A percentile compares a stretch with the other conserved stretches of the same genome.
Conservation (phyloP, 2,329 filamentous ascomycete species). For the Alternaria solani region DNA sequence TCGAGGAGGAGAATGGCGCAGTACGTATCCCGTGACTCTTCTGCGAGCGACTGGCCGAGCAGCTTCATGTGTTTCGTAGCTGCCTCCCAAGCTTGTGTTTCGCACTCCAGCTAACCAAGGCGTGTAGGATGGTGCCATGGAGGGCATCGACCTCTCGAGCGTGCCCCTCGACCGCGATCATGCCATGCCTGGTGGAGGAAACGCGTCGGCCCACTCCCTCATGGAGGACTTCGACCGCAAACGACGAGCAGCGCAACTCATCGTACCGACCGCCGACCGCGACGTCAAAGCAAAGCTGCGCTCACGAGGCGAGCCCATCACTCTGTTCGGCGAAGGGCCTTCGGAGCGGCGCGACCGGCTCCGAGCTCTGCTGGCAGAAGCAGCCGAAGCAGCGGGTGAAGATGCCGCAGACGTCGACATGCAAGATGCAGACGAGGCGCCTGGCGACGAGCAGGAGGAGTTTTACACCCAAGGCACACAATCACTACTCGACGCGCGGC, state of each 20-base stretch:
- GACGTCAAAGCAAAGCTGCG: slow-evolving; percentile 74
- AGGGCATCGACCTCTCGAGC: slow-evolving; percentile 67
- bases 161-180: slow-evolving; percentile 83
- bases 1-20: slow-evolving; percentile 80
- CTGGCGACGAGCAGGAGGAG: slow-evolving; percentile 72
- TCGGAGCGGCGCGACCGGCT: slow-evolving; percentile 86
- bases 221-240: slow-evolving; percentile 91
- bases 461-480: slow-evolving; percentile 89
- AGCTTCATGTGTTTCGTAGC: slow-evolving; percentile 25
- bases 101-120: slow-evolving; percentile 17
- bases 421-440: slow-evolving; percentile 61
- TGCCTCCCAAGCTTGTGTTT: neutral
- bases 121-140: slow-evolving; percentile 61
- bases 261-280: slow-evolving; percentile 92
- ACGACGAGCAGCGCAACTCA: slow-evolving; percentile 84
- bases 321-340: slow-evolving; percentile 89
- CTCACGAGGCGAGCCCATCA: slow-evolving; percentile 91
- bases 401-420: slow-evolving; percentile 62
- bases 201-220: slow-evolving; percentile 85
- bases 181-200: slow-evolving; percentile 75
- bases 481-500: slow-evolving; percentile 77
- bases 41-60: slow-evolving; percentile 21
- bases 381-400: slow-evolving; percentile 69
- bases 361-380: slow-evolving; percentile 78
- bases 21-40: slow-evolving; percentile 59